Base-by-base conservation (phyloP, 495 filamentous ascomycete species). In the Jackrogersella minutella region DNA sequence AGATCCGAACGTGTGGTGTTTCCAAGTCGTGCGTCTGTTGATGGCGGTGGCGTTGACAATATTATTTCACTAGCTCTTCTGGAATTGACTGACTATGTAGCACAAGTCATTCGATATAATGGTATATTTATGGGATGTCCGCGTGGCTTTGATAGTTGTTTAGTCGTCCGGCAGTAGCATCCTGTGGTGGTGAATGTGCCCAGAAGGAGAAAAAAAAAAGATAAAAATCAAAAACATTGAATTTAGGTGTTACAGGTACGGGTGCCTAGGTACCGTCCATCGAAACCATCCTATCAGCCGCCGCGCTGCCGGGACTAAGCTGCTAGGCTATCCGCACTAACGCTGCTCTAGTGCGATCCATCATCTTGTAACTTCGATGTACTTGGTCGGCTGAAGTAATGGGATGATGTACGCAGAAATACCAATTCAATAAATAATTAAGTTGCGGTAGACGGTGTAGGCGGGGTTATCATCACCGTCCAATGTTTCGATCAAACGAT, bases 351-450 rank as follows among this genome's bases (percentile, higher is more conserved):
- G 43, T 28, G n/a, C n/a, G 14, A 19, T 44, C 39, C 40, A 51
- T 53, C 17, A 31, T 13, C 19, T 41, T 56, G 57, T 66, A 54
- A 5, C 41, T 37, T 5, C 1, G 0, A 22, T 22, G 62, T 66
- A 59, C 24, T 33, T 14, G 2, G 22, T 6, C 3, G 4, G 40
- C 46, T 8, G 10, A 28, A 4, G 17, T 57, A 40, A 10, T 31
- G 19, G n/a, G 22, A 10, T 16, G 2, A 21, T 30, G 31, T 49
- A 61, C 44, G 39, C 34, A 41, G 33, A 17, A 33, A 13, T 69
- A 60, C 54, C 21, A 65, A 56, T 57, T 51, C 50, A 44, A 58
- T 66, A 70, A 33, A 60, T 31, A 24, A 30, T 60, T 44, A 36
- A 46, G 34, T 43, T 40, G 31, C 49, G 37, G 10, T 53, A 66